Evolutionary conservation across 495 filamentous ascomycete genomes (phyloP).

Genomic region (Xylaria venustula): DNA sequence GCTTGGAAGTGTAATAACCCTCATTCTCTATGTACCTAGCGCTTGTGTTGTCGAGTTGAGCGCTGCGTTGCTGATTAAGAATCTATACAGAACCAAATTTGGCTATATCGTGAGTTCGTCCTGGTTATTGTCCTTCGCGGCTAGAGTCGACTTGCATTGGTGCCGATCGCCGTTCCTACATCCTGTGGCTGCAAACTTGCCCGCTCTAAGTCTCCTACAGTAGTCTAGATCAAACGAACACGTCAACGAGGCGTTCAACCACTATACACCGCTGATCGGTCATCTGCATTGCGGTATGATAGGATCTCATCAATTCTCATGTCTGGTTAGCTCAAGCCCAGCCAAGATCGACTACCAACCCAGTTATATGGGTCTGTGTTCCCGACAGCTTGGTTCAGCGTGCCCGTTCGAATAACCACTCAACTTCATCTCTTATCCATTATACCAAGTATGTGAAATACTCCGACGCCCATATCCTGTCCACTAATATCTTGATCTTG

Average conservation of each 20-base stretch:
- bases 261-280: background rate
- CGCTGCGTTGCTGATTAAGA: background rate
- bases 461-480: too few species aligned
- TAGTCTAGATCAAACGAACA: background rate
- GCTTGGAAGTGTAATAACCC: background rate
- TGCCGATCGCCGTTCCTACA: background rate
- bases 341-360: background rate
- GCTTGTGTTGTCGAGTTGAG: background rate
- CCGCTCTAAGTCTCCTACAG: background rate
- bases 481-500: background rate
- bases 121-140: background rate
- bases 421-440: background rate
- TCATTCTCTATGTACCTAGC: background rate
- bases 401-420: background rate
- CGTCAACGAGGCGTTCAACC: constrained; percentile 1
- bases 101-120: background rate
- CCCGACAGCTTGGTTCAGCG: background rate
- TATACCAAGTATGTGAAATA: too few species aligned
- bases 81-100: background rate
- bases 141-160: background rate
- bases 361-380: constrained; percentile 3
- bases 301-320: background rate
- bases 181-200: background rate
- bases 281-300: background rate
- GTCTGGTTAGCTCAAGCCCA: background rate